Base-by-base conservation (phyloP, 2,329 filamentous ascomycete species). In the Mycogone perniciosa region DNA sequence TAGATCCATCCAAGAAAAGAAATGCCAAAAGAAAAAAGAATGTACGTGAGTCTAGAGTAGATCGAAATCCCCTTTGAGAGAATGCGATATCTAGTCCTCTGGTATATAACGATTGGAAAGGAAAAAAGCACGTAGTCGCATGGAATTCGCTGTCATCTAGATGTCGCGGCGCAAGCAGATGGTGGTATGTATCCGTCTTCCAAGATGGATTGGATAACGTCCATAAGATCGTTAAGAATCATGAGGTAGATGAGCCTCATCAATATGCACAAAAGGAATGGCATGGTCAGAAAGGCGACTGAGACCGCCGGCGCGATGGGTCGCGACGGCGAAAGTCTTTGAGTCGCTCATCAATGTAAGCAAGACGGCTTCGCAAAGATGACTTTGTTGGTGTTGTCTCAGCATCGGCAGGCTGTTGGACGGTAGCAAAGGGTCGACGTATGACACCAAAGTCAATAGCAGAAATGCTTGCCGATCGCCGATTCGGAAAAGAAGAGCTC, bases 401-500 rank as follows among this genome's bases (percentile, higher is more conserved):
- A 20, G 66, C 60, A 38, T 71, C 69, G 4, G 60, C 54, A 20
- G 69, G 63, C 56, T 77, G 75, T 56, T 82, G 79, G 34, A 82
- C 69, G 0, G 80, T 84, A 8, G 80, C 76, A 62, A 80, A 83
- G 2, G 77, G 77, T 30, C 75, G 72, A 4, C 73, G 71, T 51
- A 75, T 64, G 47, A 71, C 64, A 20, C 70, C 68, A 45, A 73
- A 58, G 44, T 76, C 73, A 33, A 79, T 67, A 38, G 67, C 70
- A 9, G 68, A 65, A 2, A 73, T 70, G 56, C 76, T 74, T 31
- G 71, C 74, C 29, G 72, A 75, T 31, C 77, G 63, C 38, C 81
- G 74, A 52, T 77, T 79, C n/a, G 82, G 81, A 55, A 84, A 81
- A 42, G 81, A 84, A 59, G 80, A 74, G 63, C 76, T 81, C 9